These are phyloP conservation scores for Hirschfeldia incana DNA, from an alignment of 345 rosid genomes.

Conservation along the genomic window DNA sequence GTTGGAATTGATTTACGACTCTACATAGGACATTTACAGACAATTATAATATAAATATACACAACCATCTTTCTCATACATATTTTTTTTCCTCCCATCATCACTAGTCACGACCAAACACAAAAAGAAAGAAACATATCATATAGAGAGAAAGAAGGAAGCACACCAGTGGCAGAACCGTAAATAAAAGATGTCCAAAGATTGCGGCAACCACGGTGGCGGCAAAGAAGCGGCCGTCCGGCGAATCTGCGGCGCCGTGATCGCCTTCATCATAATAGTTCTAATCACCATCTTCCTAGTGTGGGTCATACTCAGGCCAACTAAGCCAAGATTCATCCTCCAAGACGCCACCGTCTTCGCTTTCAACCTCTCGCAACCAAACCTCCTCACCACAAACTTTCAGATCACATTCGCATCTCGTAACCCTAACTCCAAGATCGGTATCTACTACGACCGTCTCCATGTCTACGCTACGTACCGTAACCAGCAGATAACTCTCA, in stretches of 20 bases:
- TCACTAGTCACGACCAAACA: conserved; percentile 28
- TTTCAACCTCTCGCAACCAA: conserved; percentile 80
- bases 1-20: neutral
- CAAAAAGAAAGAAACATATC: neutral
- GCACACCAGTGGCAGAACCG: neutral
- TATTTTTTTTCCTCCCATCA: conserved; percentile 9
- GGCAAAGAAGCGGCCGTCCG: conserved; percentile 39
- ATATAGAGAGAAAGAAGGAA: conserved; percentile 1
- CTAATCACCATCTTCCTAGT: conserved; percentile 62
- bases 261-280: conserved; percentile 52
- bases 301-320: conserved; percentile 84
- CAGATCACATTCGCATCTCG: conserved; percentile 77
- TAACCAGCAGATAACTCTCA: conserved; percentile 76
- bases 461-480: conserved; percentile 71
- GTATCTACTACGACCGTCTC: conserved; percentile 86
- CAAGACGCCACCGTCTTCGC: conserved; percentile 89
- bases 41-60: conserved; percentile 17
- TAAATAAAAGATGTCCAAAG: conserved; percentile 38
- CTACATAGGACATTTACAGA: neutral
- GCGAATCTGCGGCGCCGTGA: conserved; percentile 38
- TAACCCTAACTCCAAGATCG: conserved; percentile 77
- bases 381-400: conserved; percentile 71
- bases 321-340: conserved; percentile 75
- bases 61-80: conserved; percentile 14
- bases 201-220: conserved; percentile 43